Percentiles rank a stretch among this genome's conserved stretches.
These are phyloP conservation scores for Warburgia ugandensis DNA, from an alignment of 164 flowering plant genomes.

Conservation along the genomic window DNA sequence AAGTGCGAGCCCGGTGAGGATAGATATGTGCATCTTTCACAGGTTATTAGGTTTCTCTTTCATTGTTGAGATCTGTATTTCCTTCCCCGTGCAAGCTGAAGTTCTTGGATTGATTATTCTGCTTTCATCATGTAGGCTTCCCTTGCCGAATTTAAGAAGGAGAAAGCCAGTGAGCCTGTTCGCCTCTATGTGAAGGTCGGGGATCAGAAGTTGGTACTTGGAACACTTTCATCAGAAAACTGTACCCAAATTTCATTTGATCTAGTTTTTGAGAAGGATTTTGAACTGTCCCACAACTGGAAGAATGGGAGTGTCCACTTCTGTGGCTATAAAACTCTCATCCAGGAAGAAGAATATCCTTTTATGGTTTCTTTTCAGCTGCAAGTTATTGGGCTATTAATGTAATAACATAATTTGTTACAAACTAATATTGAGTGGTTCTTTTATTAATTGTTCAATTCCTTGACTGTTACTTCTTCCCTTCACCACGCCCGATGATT, in stretches of 20 bases:
- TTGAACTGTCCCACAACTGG: slow-evolving; percentile 82
- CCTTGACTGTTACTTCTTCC: slow-evolving; percentile 9
- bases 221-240: slow-evolving; percentile 44
- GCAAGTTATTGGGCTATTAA: background rate
- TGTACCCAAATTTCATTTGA: slow-evolving; percentile 48
- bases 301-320: slow-evolving; percentile 69
- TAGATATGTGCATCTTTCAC: slow-evolving; percentile 43
- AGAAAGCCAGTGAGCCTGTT: slow-evolving; percentile 32
- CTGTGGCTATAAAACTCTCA: slow-evolving; percentile 38
- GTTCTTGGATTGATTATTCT: background rate
- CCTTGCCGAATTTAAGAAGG: slow-evolving; percentile 60
- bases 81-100: background rate
- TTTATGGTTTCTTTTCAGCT: background rate
- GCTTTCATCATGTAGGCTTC: slow-evolving; percentile 36
- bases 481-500: slow-evolving; percentile 4
- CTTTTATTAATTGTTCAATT: background rate
- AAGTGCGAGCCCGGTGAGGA: slow-evolving; percentile 24
- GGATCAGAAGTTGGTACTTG: slow-evolving; percentile 50
- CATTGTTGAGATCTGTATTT: background rate
- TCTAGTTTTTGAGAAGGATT: slow-evolving; percentile 62
- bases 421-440: background rate
- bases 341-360: slow-evolving; percentile 36
- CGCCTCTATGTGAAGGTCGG: slow-evolving; percentile 36
- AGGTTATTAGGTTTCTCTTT: slow-evolving; percentile 26
- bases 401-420: background rate